Percentiles rank a stretch among this genome's conserved stretches.
phyloP scores from a whole-genome alignment of 805 yeast genomes.

The Candida quercuum region DNA sequence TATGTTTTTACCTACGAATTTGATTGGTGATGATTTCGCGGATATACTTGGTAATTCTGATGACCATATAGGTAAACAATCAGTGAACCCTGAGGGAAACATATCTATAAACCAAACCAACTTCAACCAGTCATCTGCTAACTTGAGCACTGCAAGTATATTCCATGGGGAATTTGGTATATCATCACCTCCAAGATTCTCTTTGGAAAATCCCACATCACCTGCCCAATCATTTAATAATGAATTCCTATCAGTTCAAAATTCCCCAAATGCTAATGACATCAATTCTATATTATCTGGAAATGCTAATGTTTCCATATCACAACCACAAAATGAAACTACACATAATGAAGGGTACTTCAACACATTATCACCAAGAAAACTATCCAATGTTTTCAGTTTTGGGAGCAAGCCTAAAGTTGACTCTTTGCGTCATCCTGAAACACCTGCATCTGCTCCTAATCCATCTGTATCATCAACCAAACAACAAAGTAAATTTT shows the following conservation, averaged over 20 bases:
- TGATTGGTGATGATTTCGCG: slow-evolving; percentile 23
- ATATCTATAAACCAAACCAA: too few relatives aligned
- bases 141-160: slow-evolving; percentile 14
- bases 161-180: slow-evolving; percentile 16
- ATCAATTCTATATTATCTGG: slow-evolving; percentile 19
- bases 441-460: neutral
- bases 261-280: slow-evolving; percentile 20
- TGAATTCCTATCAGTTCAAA: slow-evolving; percentile 19
- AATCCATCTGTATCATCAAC: neutral
- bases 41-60: slow-evolving; percentile 5
- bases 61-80: slow-evolving; percentile 1
- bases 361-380: slow-evolving; percentile 25
- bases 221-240: slow-evolving; percentile 15
- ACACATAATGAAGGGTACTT: slow-evolving; percentile 9
- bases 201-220: slow-evolving; percentile 14
- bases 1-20: slow-evolving; percentile 30
- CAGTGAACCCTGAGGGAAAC: too few relatives aligned
- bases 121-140: slow-evolving; percentile 10
- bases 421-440: slow-evolving; percentile 1
- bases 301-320: slow-evolving; percentile 9
- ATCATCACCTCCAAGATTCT: slow-evolving; percentile 9
- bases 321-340: slow-evolving; percentile 4
- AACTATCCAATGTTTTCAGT: slow-evolving; percentile 24
- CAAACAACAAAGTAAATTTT: slow-evolving; percentile 21
- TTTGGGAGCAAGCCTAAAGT: slow-evolving; percentile 21